Percentiles rank a stretch among this genome's conserved stretches.
These are phyloP conservation scores for Globisporangium sylvaticum DNA, from an alignment of 352 stramenopile species.

Conservation along the genomic window DNA sequence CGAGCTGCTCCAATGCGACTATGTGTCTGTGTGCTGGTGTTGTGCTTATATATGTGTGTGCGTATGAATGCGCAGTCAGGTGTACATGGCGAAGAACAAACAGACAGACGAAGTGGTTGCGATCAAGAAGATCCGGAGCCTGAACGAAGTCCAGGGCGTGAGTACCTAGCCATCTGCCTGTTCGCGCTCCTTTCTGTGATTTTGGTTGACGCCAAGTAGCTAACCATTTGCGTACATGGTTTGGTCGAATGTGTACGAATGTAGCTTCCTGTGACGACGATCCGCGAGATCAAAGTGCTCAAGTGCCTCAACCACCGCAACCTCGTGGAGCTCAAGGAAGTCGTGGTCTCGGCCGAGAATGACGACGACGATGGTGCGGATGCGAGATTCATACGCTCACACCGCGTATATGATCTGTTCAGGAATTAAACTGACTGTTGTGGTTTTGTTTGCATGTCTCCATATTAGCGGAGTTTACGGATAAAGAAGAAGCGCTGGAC, in stretches of 20 bases:
- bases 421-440: background rate
- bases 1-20: background rate
- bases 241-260: background rate
- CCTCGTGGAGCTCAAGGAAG: conserved; percentile 95
- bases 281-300: conserved; percentile 98
- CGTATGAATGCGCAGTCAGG: conserved; percentile 40
- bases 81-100: conserved; percentile 89
- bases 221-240: too few species aligned
- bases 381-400: background rate
- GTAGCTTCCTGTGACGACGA: conserved; percentile 92
- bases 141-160: conserved; percentile 88
- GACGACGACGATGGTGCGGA: conserved; percentile 73
- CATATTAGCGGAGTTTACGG: conserved; percentile 48
- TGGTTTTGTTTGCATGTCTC: background rate
- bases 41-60: background rate
- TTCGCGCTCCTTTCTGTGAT: too few species aligned
- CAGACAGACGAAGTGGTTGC: conserved; percentile 78
- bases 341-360: conserved; percentile 89
- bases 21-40: background rate
- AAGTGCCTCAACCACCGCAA: conserved; percentile 95
- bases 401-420: background rate
- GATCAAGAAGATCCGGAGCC: conserved; percentile 90
- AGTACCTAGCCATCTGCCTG: conserved; percentile 14
- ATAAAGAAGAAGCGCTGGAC: conserved; percentile 80
- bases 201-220: background rate